A percentile compares a stretch with the other conserved stretches of the same genome.
These are phyloP conservation scores for Phytophthora citricola DNA, from an alignment of 352 stramenopile genomes.

Conservation along the genomic window DNA sequence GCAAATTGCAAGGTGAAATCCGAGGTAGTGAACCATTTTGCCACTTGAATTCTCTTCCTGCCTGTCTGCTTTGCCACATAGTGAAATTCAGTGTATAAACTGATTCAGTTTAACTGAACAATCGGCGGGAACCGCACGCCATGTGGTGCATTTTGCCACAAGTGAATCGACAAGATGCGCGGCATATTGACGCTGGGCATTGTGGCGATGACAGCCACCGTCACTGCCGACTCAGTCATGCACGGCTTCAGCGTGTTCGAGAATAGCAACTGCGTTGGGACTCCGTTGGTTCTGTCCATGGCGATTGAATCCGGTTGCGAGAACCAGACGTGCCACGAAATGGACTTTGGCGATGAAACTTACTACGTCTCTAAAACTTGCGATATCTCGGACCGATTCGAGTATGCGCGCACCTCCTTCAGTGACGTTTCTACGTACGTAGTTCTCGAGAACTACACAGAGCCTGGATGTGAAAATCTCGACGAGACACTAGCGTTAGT, in stretches of 20 bases:
- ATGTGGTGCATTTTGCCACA: background rate
- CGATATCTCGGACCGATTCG: constrained; percentile 5
- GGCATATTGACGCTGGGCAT: background rate
- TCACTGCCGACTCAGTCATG: background rate
- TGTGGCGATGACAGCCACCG: background rate
- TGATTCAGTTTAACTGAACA: too few species aligned
- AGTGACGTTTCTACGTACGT: background rate
- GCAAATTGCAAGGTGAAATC: background rate
- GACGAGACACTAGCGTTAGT: background rate
- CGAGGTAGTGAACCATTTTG: background rate
- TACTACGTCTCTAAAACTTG: background rate
- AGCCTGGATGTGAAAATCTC: background rate
- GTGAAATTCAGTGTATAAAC: too few species aligned
- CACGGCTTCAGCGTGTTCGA: background rate
- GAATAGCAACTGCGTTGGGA: background rate
- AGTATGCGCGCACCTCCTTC: background rate
- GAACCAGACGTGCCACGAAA: background rate
- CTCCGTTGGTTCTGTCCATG: background rate
- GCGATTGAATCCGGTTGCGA: background rate
- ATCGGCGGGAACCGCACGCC: too few species aligned
- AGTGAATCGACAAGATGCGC: background rate
- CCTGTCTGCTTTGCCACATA: background rate
- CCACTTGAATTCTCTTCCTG: background rate
- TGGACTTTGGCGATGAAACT: background rate
- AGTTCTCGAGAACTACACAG: background rate